These are phyloP conservation scores for Silene coronaria DNA, from an alignment of 179 eudicot genomes.

Conservation along the genomic window DNA sequence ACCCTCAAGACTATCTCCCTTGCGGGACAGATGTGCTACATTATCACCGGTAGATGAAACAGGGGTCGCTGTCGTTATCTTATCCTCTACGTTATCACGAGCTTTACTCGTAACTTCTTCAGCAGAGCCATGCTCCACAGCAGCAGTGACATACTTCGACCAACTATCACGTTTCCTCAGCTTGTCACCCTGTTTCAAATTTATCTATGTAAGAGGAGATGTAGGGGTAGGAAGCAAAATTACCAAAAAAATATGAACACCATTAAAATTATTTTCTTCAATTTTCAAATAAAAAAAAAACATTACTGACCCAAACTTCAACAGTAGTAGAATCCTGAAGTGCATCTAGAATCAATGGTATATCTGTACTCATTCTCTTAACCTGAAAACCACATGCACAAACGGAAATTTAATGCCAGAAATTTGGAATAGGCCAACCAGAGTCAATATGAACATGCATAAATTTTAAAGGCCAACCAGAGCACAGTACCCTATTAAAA, in stretches of 20 bases:
- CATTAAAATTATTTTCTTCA: neutral
- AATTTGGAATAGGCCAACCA: neutral
- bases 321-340: conserved; percentile 56
- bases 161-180: conserved; percentile 81
- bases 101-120: conserved; percentile 21
- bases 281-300: conserved; percentile 5
- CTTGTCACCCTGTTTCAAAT: conserved; percentile 52
- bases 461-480: conserved; percentile 3
- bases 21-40: conserved; percentile 17
- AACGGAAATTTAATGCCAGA: neutral
- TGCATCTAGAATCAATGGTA: conserved; percentile 63
- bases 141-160: conserved; percentile 58
- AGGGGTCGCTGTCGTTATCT: conserved; percentile 18
- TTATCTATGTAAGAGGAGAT: conserved; percentile 5
- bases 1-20: conserved; percentile 13
- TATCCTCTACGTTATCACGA: conserved; percentile 17
- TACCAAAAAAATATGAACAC: neutral
- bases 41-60: conserved; percentile 23
- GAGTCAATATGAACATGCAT: neutral
- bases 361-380: conserved; percentile 67
- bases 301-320: conserved; percentile 67
- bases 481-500: conserved; percentile 64
- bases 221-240: neutral
- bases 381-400: conserved; percentile 45
- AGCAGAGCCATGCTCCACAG: conserved; percentile 24